Conservation (phyloP, 2,329 filamentous ascomycete genomes). For the Nigrograna mackinnonii region DNA sequence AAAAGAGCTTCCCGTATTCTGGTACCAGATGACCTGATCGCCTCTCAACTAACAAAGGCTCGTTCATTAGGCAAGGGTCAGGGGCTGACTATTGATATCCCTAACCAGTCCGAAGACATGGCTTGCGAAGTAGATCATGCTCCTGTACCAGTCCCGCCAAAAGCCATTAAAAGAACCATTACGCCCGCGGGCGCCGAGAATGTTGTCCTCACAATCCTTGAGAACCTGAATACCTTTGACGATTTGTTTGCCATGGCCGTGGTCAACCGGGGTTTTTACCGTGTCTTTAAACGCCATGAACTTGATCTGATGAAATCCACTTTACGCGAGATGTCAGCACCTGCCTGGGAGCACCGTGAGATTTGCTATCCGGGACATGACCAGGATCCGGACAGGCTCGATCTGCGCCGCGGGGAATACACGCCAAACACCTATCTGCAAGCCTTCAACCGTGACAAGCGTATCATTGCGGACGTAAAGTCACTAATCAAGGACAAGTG, state of each 20-base stretch:
- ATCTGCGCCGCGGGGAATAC: constrained; percentile 55
- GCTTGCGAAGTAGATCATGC: constrained; percentile 24
- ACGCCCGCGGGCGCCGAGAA: constrained; percentile 49
- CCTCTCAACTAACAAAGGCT: constrained; percentile 26
- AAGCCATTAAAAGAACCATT: constrained; percentile 34
- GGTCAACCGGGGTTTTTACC: constrained; percentile 60
- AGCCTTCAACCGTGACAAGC: constrained; percentile 56
- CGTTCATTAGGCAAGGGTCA: constrained; percentile 17
- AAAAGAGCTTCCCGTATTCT: constrained; percentile 38
- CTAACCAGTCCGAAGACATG: constrained; percentile 18
- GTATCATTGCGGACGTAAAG: constrained; percentile 59
- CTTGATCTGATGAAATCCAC: constrained; percentile 56
- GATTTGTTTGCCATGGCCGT: constrained; percentile 60
- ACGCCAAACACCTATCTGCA: constrained; percentile 57
- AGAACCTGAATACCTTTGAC: constrained; percentile 51
- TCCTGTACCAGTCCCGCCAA: constrained; percentile 19
- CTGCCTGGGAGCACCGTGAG: constrained; percentile 64
- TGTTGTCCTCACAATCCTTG: constrained; percentile 58
- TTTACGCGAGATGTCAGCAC: constrained; percentile 57
- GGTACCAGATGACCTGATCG: constrained; percentile 33
- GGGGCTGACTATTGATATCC: constrained; percentile 27
- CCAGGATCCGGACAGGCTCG: constrained; percentile 44
- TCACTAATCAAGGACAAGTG: constrained; percentile 58
- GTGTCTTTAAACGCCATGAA: constrained; percentile 61
- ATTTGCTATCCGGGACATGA: constrained; percentile 57